Evolutionary conservation across 2,329 filamentous ascomycete species (phyloP), one percentile per base, ranked within the genome.

Genomic region (Falciphora oryzae): DNA sequence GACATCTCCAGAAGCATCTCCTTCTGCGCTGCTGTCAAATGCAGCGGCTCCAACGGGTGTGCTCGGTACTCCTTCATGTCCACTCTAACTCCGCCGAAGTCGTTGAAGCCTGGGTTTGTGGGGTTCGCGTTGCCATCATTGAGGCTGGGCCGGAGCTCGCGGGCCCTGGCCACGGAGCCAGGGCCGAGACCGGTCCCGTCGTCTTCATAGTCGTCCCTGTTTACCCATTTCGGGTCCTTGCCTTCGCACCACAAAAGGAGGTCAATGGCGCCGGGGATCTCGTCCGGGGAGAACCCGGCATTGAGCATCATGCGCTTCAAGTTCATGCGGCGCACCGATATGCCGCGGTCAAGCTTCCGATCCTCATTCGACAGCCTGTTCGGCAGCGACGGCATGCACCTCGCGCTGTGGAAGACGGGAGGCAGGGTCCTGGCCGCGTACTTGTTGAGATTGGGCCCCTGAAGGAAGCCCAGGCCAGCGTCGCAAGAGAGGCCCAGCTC

Each of bases 401-500:
- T 25, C 38, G 65, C 38, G 25, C 59, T 62, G 59, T 58, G 59
- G n/a, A 65, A 64, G n/a, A 65, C 65, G n/a, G 27, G 63, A 32
- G 62, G 62, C 56, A 50, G 32, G 18, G 62, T 63, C 29, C n/a
- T 38, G 27, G 64, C 44, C 53, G 14, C 32, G 31, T 32, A 38
- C 32, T 59, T 63, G 38, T 68, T 67, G 27, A 62, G 62, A 28
- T 90, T 87, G 1, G 87, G 85, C 0, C 88, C 87, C 60, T 78
- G 77, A 14, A 91, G 79, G 80, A 87, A 91, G 14, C 89, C 89
- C 53, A 91, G 78, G 13, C 89, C 88, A 65, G 83, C 87, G 70
- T 90, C 86, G 57, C 90, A 81, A 25, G 85, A 89, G 4, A 92
- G 74, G 0, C 85, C 89, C n/a, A 92, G 79, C 66, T 90, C 86